Percentiles rank a stretch among this genome's conserved stretches.
These are phyloP conservation scores for Phytophthora pisi DNA, from an alignment of 352 stramenopile genomes.

Conservation along the genomic window DNA sequence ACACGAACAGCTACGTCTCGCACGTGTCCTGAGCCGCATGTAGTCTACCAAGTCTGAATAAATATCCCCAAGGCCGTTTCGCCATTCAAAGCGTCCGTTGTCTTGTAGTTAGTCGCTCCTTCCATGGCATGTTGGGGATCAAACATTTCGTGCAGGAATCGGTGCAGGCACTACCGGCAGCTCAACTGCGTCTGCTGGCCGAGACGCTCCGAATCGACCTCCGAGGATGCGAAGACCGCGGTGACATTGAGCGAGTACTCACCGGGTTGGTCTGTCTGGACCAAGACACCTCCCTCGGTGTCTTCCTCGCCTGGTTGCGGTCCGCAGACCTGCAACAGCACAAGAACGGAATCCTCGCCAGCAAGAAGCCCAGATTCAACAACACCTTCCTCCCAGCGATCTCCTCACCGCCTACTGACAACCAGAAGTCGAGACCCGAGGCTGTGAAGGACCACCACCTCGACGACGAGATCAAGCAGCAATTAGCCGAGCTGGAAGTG, in stretches of 20 bases:
- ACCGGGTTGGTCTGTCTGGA: constrained; percentile 72
- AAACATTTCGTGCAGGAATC: constrained; percentile 74
- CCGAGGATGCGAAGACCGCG: constrained; percentile 58
- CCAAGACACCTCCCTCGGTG: constrained; percentile 71
- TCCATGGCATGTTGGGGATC: constrained; percentile 55
- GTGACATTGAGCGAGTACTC: constrained; percentile 65
- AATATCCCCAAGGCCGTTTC: constrained; percentile 25
- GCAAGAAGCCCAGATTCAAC: constrained; percentile 51
- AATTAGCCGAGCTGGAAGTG: constrained; percentile 45
- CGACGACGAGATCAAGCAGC: constrained; percentile 53
- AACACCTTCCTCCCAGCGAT: constrained; percentile 72
- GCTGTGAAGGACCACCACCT: constrained; percentile 63
- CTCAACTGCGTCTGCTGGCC: constrained; percentile 51
- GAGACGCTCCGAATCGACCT: constrained; percentile 72
- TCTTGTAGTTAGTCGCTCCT: background rate
- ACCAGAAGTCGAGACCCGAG: constrained; percentile 14
- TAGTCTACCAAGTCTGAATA: constrained; percentile 15
- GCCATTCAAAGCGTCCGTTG: constrained; percentile 8
- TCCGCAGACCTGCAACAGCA: constrained; percentile 35
- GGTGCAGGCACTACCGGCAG: constrained; percentile 52
- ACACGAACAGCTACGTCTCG: constrained; percentile 9
- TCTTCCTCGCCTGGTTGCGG: constrained; percentile 74
- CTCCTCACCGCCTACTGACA: constrained; percentile 16
- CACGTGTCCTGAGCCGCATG: constrained; percentile 8
- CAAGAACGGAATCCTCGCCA: constrained; percentile 24